A percentile compares a stretch with the other conserved stretches of the same genome.
phyloP scores from a whole-genome alignment of 2,329 filamentous ascomycete genomes.

The Hymenoscyphus fraxineus region DNA sequence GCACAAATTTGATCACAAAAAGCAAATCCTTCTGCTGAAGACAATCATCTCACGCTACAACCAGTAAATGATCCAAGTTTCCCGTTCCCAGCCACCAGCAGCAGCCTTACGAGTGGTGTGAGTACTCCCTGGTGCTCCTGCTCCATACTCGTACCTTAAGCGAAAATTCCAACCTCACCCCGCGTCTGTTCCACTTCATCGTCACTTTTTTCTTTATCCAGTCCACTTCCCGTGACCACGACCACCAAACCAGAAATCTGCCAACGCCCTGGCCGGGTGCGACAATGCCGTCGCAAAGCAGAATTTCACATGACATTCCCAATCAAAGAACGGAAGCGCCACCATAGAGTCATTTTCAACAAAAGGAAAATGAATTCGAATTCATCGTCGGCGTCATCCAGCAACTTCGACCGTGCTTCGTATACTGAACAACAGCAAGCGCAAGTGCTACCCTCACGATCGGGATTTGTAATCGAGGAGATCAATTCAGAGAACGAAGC shows the following conservation, averaged over 20 bases:
- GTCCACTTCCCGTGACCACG: conserved; percentile 6
- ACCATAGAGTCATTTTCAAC: conserved; percentile 31
- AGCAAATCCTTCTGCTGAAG: not conserved
- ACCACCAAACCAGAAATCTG: not conserved
- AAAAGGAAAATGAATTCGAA: conserved; percentile 24
- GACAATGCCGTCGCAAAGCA: conserved; percentile 12
- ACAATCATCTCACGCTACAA: not conserved
- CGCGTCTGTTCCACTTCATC: not conserved
- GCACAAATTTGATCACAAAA: not conserved
- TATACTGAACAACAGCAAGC: conserved; percentile 8
- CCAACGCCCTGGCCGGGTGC: not conserved
- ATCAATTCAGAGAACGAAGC: conserved; percentile 14
- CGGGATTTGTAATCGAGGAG: conserved; percentile 23
- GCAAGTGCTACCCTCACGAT: conserved; percentile 12
- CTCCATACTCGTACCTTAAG: not conserved
- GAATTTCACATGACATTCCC: conserved; percentile 32
- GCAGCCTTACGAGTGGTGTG: too few relatives aligned
- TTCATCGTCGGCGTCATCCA: conserved; percentile 18
- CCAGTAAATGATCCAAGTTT: not conserved
- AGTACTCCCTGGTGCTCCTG: too few relatives aligned
- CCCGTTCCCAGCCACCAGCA: not conserved
- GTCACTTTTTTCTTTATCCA: conserved; percentile 8
- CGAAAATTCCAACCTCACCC: conserved; percentile 2
- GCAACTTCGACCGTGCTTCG: conserved; percentile 14
- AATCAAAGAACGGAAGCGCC: conserved; percentile 32